Evolutionary conservation across 805 yeast species (phyloP).

Genomic region (Kluyveromyces nonfermentans): DNA sequence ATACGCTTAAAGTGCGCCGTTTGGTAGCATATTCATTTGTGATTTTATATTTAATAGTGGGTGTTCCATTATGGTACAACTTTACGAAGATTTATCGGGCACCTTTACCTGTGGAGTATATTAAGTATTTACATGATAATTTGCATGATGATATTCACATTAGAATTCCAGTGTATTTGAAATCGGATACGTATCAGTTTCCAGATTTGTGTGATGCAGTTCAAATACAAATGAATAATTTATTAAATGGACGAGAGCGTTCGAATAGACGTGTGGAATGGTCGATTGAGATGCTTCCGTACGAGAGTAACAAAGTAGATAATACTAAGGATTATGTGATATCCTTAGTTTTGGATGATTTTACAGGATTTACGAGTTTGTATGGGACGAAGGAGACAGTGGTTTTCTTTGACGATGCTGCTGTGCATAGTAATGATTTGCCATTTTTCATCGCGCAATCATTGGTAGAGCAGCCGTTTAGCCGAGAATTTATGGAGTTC

Average conservation of each 20-base stretch:
- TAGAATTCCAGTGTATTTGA: conserved; percentile 35
- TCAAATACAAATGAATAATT: conserved; percentile 37
- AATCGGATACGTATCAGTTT: conserved; percentile 39
- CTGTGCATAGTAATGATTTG: conserved; percentile 47
- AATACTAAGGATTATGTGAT: conserved; percentile 16
- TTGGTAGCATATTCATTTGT: conserved; percentile 16
- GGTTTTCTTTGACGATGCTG: conserved; percentile 25
- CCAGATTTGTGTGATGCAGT: conserved; percentile 60
- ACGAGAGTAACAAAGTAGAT: conserved; percentile 13
- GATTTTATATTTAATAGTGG: conserved; percentile 27
- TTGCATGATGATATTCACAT: conserved; percentile 36
- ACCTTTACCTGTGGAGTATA: conserved; percentile 31
- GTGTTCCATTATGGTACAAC: conserved; percentile 35
- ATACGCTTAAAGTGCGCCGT: conserved; percentile 13
- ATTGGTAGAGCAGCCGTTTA: conserved; percentile 37
- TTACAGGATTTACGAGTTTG: conserved; percentile 38
- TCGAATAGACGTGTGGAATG: conserved; percentile 27
- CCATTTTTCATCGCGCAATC: conserved; percentile 55
- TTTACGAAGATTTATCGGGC: conserved; percentile 35
- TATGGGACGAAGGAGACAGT: conserved; percentile 32
- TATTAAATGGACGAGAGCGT: conserved; percentile 23
- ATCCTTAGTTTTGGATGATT: conserved; percentile 32
- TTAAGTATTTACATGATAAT: conserved; percentile 27
- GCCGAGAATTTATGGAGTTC: conserved; percentile 31
- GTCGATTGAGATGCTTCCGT: conserved; percentile 25